Evolutionary conservation across 2,329 filamentous ascomycete genomes (phyloP).

Genomic region (Metarhizium sp.): DNA sequence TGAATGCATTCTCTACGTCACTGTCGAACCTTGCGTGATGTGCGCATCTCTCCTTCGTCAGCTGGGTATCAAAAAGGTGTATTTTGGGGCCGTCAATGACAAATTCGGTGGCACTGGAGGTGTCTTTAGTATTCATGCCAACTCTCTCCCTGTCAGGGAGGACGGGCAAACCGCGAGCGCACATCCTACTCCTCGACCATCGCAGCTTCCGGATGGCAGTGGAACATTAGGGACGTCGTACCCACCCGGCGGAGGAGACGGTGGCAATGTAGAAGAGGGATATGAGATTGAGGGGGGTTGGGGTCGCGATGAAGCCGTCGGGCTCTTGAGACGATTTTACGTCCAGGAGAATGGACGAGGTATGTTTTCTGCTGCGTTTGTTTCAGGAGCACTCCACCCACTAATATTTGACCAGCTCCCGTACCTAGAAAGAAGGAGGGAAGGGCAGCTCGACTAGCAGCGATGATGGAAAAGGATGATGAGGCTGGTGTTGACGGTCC

Average conservation of each 20-base stretch:
- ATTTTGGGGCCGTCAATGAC: slow-evolving; percentile 92
- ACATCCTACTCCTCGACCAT: slow-evolving; percentile 25
- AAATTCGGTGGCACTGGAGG: slow-evolving; percentile 95
- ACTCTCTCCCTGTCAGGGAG: slow-evolving; percentile 34
- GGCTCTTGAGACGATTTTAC: slow-evolving; percentile 86
- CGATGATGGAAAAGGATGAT: slow-evolving; percentile 38
- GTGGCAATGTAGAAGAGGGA: slow-evolving; percentile 63
- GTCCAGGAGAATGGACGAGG: slow-evolving; percentile 95
- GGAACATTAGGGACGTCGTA: slow-evolving; percentile 27
- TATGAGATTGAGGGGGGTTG: slow-evolving; percentile 82
- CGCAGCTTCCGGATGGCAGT: slow-evolving; percentile 27
- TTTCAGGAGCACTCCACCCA: background rate
- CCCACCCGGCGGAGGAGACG: slow-evolving; percentile 37
- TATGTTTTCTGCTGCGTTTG: slow-evolving; percentile 25
- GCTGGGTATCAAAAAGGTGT: slow-evolving; percentile 78
- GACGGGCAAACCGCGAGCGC: slow-evolving; percentile 30
- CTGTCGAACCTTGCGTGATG: slow-evolving; percentile 98
- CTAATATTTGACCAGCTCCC: slow-evolving; percentile 28
- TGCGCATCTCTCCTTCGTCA: slow-evolving; percentile 89
- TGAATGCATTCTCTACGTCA: slow-evolving; percentile 80
- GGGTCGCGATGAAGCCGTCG: slow-evolving; percentile 86
- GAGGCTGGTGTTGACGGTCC: slow-evolving; percentile 2
- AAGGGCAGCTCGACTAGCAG: slow-evolving; percentile 41
- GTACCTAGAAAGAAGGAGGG: slow-evolving; percentile 47
- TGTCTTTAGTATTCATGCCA: slow-evolving; percentile 75